Conservation (phyloP, 805 yeast species). For the Teunomyces barrocoloradensis region DNA sequence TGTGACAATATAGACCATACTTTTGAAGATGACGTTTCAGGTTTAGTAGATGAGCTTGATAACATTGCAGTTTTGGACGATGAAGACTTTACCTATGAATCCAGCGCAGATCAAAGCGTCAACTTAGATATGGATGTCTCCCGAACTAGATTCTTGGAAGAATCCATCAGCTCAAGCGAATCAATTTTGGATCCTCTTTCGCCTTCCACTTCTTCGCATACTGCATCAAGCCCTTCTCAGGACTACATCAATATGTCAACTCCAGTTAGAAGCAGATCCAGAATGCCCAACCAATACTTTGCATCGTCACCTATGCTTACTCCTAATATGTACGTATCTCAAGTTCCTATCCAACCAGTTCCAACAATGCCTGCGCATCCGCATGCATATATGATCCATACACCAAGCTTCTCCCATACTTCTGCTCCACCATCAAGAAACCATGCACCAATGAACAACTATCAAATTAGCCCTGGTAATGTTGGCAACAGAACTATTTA, state of each 20-base stretch:
- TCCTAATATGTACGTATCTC: not conserved
- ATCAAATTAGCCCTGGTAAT: constrained; percentile 19
- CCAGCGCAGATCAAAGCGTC: not conserved
- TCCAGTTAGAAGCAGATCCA: not conserved
- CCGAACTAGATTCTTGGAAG: not conserved
- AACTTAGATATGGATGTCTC: not conserved
- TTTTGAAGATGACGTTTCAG: not conserved
- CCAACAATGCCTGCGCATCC: not conserved
- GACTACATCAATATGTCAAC: not conserved
- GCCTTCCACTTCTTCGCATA: constrained; percentile 6
- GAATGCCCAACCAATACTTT: not conserved
- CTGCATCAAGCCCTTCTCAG: not conserved
- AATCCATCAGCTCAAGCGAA: not conserved
- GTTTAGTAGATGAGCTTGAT: not conserved
- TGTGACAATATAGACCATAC: not conserved
- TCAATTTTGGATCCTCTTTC: constrained; percentile 7
- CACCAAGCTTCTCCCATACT: not conserved
- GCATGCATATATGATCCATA: constrained; percentile 4
- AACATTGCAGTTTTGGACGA: not conserved
- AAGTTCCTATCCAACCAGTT: not conserved
- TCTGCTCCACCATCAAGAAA: not conserved
- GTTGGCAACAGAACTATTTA: constrained; percentile 65
- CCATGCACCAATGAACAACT: constrained; percentile 1
- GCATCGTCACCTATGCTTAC: constrained; percentile 3
- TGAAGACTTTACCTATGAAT: not conserved